Evolutionary conservation across 257 asterid species (phyloP).

Genomic region (Gentiana dahurica): DNA sequence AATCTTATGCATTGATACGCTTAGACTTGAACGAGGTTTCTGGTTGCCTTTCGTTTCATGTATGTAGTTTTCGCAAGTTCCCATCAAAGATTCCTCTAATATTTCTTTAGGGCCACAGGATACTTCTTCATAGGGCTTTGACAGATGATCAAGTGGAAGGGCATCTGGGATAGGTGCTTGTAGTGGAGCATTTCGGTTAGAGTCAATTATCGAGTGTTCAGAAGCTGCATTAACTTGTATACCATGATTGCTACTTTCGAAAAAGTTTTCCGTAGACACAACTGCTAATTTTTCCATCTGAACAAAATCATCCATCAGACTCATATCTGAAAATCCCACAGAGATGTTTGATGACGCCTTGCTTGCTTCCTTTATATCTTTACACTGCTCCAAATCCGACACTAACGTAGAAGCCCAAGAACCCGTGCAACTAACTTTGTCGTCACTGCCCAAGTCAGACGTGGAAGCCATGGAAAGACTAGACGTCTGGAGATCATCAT

Average conservation of each 20-base stretch:
- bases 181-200: constrained; percentile 10
- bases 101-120: constrained; percentile 10
- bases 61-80: constrained; percentile 14
- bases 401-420: constrained; percentile 60
- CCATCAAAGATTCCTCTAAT: constrained; percentile 12
- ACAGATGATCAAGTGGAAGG: constrained; percentile 8
- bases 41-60: constrained; percentile 18
- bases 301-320: constrained; percentile 81
- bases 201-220: constrained; percentile 19
- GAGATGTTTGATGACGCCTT: constrained; percentile 23
- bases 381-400: constrained; percentile 56
- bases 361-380: constrained; percentile 25
- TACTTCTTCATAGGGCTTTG: constrained; percentile 13
- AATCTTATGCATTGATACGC: constrained; percentile 36
- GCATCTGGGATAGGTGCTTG: constrained; percentile 7
- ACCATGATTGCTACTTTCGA: constrained; percentile 24
- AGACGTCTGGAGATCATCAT: constrained; percentile 16
- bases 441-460: constrained; percentile 63
- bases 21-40: constrained; percentile 21
- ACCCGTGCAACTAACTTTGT: constrained; percentile 52
- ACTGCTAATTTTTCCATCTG: constrained; percentile 86
- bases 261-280: constrained; percentile 31
- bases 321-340: constrained; percentile 49
- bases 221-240: constrained; percentile 20
- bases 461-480: constrained; percentile 31